phyloP scores from a whole-genome alignment of 345 rosid species.

The Eutrema japonicum region DNA sequence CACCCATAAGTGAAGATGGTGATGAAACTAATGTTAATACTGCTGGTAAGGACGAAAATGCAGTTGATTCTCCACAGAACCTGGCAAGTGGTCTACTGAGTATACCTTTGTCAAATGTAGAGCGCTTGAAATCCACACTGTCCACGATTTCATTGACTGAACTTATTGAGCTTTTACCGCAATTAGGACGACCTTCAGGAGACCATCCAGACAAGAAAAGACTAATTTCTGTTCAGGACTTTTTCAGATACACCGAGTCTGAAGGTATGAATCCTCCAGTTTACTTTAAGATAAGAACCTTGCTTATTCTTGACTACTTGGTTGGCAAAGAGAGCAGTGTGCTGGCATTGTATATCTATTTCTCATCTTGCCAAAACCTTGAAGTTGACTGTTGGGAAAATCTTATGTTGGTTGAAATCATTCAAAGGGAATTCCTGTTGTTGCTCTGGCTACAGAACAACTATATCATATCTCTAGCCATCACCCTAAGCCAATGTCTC shows the following conservation, averaged over 20 bases:
- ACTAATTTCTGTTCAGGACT: conserved; percentile 92
- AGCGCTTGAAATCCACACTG: conserved; percentile 82
- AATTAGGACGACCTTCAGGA: conserved; percentile 70
- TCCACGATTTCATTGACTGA: conserved; percentile 81
- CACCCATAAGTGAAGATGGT: conserved; percentile 62
- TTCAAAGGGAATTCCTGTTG: conserved; percentile 5
- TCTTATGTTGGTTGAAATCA: conserved; percentile 20
- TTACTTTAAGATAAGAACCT: background rate
- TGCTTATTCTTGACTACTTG: background rate
- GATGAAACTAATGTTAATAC: conserved; percentile 52
- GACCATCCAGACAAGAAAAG: conserved; percentile 97
- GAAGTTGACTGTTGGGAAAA: conserved; percentile 11
- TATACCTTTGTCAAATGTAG: conserved; percentile 90
- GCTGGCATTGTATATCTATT: conserved; percentile 2
- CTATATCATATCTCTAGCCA: conserved; percentile 15
- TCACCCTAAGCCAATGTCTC: background rate
- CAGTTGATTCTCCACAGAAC: conserved; percentile 64
- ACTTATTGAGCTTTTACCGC: conserved; percentile 86
- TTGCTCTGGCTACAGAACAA: background rate
- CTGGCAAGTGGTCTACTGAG: conserved; percentile 74
- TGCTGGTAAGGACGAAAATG: conserved; percentile 60
- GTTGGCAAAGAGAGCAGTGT: background rate
- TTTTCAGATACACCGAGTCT: conserved; percentile 94
- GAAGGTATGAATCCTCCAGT: conserved; percentile 69
- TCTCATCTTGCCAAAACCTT: conserved; percentile 16